A percentile compares a stretch with the other conserved stretches of the same genome.
Conservation (phyloP, 176 grass and related monocot genomes). For the Pharus latifolius region DNA sequence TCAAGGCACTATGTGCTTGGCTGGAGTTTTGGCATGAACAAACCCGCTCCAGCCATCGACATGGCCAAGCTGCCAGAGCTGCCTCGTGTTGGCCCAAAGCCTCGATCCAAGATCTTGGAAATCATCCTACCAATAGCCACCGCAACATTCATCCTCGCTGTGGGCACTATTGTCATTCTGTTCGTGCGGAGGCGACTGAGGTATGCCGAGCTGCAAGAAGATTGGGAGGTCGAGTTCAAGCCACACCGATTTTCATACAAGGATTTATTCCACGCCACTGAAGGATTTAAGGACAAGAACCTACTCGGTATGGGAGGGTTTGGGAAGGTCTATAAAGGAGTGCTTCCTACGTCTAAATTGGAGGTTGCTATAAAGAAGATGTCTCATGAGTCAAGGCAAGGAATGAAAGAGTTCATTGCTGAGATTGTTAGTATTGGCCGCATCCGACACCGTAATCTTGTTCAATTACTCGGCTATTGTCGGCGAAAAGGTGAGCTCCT, state of each 20-base stretch:
- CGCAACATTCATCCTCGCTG: background rate
- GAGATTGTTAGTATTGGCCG: constrained; percentile 11
- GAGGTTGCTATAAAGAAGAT: constrained; percentile 8
- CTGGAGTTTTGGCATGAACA: constrained; percentile 38
- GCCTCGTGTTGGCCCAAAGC: background rate
- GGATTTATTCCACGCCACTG: background rate
- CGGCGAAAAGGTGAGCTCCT: background rate
- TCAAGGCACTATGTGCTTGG: constrained; percentile 12
- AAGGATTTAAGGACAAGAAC: background rate
- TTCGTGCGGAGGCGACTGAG: background rate
- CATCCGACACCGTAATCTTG: constrained; percentile 9
- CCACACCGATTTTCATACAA: constrained; percentile 5
- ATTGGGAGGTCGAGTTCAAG: constrained; percentile 46
- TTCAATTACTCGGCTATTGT: constrained; percentile 9
- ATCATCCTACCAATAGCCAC: background rate
- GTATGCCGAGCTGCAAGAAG: constrained; percentile 24
- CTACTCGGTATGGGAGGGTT: constrained; percentile 14
- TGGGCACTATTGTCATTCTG: background rate
- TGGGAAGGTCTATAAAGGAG: constrained; percentile 1
- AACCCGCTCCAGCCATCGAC: constrained; percentile 14
- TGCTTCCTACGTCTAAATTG: background rate
- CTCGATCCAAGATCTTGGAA: background rate
- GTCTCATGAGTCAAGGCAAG: constrained; percentile 9
- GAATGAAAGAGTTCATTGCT: background rate
- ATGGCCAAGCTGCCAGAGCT: constrained; percentile 22